Conservation (phyloP, 805 yeast species). For the Wickerhamiella alocasiicola region DNA sequence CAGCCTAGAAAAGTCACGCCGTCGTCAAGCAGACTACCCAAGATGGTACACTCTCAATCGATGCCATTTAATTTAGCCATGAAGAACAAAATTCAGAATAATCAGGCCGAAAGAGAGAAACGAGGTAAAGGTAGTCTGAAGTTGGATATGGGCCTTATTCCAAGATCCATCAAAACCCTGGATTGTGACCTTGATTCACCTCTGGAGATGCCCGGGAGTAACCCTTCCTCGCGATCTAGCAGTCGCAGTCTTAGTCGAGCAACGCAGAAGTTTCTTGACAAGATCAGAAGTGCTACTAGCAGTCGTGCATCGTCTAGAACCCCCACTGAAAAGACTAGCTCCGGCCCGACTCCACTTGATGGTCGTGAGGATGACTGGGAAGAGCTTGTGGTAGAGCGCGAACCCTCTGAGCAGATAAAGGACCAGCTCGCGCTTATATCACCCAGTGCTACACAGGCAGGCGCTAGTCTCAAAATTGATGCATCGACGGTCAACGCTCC, state of each 20-base stretch:
- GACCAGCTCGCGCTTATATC: constrained; percentile 8
- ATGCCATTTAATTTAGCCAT: constrained; percentile 1
- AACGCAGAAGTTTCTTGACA: constrained; percentile 6
- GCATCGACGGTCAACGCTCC: constrained; percentile 11
- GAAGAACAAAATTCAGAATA: not conserved
- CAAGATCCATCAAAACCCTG: not conserved
- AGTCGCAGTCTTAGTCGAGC: constrained; percentile 6
- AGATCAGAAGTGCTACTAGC: constrained; percentile 4
- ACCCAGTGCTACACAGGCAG: constrained; percentile 7
- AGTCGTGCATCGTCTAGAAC: constrained; percentile 1
- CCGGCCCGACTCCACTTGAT: not conserved
- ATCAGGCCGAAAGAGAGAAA: not conserved
- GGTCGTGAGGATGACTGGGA: constrained; percentile 7
- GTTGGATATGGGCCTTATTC: constrained; percentile 5
- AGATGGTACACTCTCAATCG: not conserved
- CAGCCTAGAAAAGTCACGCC: no score
- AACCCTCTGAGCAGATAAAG: constrained; percentile 13
- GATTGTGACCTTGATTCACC: no score
- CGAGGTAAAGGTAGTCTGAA: no score
- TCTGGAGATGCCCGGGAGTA: not conserved
- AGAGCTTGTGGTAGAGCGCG: constrained; percentile 12
- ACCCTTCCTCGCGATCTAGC: constrained; percentile 6
- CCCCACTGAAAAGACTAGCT: not conserved
- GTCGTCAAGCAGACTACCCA: no score
- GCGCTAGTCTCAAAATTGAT: not conserved